Conservation (phyloP, 768 basidiomycete species). For the Naganishia kalamii region DNA sequence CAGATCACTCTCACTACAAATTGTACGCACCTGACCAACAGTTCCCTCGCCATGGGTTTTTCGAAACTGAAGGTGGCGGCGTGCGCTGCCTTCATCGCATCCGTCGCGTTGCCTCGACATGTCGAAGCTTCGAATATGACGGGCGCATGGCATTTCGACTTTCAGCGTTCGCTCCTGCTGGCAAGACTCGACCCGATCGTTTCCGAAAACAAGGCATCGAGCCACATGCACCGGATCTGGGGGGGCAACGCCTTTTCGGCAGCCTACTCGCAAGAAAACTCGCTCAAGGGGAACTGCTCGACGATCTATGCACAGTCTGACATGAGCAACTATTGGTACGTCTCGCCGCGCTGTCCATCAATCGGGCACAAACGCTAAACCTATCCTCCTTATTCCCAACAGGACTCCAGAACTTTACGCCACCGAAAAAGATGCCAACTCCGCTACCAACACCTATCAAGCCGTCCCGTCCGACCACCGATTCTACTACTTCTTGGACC, state of each 20-base stretch:
- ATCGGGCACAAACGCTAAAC: neutral
- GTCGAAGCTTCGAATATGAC: neutral
- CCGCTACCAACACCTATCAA: constrained; percentile 7
- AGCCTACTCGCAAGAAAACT: constrained; percentile 9
- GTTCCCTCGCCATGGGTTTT: neutral
- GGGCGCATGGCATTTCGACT: constrained; percentile 6
- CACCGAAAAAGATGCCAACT: constrained; percentile 13
- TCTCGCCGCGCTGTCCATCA: neutral
- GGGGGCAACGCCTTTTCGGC: constrained; percentile 21
- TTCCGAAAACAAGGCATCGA: constrained; percentile 27
- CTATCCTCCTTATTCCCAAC: neutral
- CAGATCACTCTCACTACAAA: too few relatives aligned
- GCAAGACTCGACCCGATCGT: constrained; percentile 31
- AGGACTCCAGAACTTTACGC: constrained; percentile 28
- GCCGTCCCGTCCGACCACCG: constrained; percentile 4
- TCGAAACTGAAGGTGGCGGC: neutral
- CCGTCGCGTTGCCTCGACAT: neutral
- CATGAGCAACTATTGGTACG: constrained; percentile 32
- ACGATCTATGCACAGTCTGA: constrained; percentile 30
- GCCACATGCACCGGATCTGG: constrained; percentile 40
- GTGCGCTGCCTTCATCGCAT: neutral
- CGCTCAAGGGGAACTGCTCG: neutral
- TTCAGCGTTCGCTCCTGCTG: neutral
- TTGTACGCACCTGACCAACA: too few relatives aligned
- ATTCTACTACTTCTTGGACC: constrained; percentile 42